Evolutionary conservation across 352 stramenopile genomes (phyloP), one percentile per base, ranked within the genome.

Genomic region (Globisporangium sylvaticum): DNA sequence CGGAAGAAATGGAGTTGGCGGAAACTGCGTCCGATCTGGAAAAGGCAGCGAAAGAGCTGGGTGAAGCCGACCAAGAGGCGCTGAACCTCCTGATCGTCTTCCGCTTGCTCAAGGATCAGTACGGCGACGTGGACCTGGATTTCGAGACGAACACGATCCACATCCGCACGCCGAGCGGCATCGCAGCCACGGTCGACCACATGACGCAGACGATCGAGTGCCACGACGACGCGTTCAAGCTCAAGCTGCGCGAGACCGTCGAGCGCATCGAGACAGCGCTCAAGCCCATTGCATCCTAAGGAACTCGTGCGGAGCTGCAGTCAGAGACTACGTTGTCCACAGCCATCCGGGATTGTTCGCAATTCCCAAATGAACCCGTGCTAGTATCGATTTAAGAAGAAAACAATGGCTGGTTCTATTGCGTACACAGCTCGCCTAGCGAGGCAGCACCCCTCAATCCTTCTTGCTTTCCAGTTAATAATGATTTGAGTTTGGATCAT

Each of bases 101-200:
- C 61, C 84, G 88, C 2, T 52, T 93, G 62, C 73, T 96, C 6
- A 94, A 95, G 67, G 87, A 96, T 63, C 88, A 96, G 70, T 96
- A 89, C 48, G 88, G 88, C 20, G 82, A 93, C 66, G 88, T 94
- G 31, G 80, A 94, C 22, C 72, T 96, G 63, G 83, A 96, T 60
- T 91, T 95, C 34, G 87, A 92, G 66, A 96, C 88, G 3, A 95
- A 96, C 76, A 89, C 90, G 65, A 96, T 96, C 69, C 83, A 94
- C 60, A 89, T 96, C 18, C 76, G 80, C 55, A 96, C 85, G 57
- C 87, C 88, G 0, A 94, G 81, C 46, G 87, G 88, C 20, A 65
- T 91, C 7, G 70, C 77, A 34, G 88, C 88, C 9, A 71, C 83
- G 0, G 77, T 94, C 2, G 83, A 93, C 54, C 83, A 94, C 64